These are phyloP conservation scores for Diaporthe amygdali DNA, from an alignment of 2,329 filamentous ascomycete species.

Conservation along the genomic window DNA sequence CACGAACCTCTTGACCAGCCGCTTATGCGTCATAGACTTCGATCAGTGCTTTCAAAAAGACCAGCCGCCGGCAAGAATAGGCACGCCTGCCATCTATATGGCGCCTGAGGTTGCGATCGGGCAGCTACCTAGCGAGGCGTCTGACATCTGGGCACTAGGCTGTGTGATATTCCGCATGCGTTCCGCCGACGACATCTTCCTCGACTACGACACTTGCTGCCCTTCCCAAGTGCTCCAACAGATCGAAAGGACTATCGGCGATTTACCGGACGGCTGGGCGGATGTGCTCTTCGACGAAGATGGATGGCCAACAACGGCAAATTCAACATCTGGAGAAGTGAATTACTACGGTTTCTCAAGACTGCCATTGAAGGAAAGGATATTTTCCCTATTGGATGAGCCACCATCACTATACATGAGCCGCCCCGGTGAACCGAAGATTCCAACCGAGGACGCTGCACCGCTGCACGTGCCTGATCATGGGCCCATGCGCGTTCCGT, in stretches of 20 bases:
- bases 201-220: slow-evolving; percentile 22
- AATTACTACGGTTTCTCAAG: slow-evolving; percentile 3
- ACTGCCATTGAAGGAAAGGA: slow-evolving; percentile 24
- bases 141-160: slow-evolving; percentile 30
- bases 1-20: slow-evolving; percentile 24
- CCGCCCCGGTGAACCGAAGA: slow-evolving; percentile 8
- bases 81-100: slow-evolving; percentile 25
- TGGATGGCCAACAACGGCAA: slow-evolving; percentile 8
- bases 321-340: background rate
- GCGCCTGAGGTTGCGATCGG: slow-evolving; percentile 31
- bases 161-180: slow-evolving; percentile 26
- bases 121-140: slow-evolving; percentile 22
- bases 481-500: slow-evolving; percentile 17
- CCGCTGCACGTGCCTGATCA: background rate
- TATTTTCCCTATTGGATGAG: slow-evolving; percentile 26
- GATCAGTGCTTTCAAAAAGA: slow-evolving; percentile 27
- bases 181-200: slow-evolving; percentile 28
- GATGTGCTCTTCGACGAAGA: slow-evolving; percentile 26
- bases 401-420: slow-evolving; percentile 20
- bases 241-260: slow-evolving; percentile 26
- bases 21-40: slow-evolving; percentile 31
- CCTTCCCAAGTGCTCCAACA: slow-evolving; percentile 24
- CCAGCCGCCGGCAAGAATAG: slow-evolving; percentile 7
- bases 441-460: background rate
- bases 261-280: slow-evolving; percentile 27